Evolutionary conservation across 2,329 filamentous ascomycete species (phyloP).

Genomic region (Botrytis tulipae): DNA sequence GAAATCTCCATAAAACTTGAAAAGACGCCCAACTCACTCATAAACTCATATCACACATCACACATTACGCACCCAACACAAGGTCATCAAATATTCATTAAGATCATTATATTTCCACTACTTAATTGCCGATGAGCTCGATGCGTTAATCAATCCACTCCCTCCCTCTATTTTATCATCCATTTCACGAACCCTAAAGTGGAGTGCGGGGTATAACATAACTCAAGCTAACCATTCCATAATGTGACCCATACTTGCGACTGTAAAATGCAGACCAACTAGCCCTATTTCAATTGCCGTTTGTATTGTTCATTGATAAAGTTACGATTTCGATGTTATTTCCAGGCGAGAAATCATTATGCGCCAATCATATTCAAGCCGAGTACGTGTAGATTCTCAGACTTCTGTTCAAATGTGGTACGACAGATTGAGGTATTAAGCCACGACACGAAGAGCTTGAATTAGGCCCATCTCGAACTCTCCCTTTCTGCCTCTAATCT

Average conservation of each 20-base stretch:
- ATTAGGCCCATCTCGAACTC: constrained; percentile 39
- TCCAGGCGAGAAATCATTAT: not conserved
- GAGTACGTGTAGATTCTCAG: not conserved
- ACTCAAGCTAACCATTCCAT: not conserved
- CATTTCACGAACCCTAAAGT: not conserved
- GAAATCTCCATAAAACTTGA: no score
- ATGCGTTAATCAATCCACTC: not conserved
- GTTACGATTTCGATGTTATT: not conserved
- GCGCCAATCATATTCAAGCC: not conserved
- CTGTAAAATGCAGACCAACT: not conserved
- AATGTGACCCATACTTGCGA: not conserved
- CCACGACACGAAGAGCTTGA: not conserved
- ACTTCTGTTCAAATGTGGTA: not conserved
- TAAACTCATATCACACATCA: not conserved
- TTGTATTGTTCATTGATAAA: not conserved
- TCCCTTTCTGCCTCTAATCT: constrained; percentile 61
- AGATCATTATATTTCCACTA: not conserved
- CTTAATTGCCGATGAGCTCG: not conserved
- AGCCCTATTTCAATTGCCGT: not conserved
- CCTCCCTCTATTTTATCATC: not conserved
- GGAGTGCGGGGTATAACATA: not conserved
- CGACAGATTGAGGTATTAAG: not conserved
- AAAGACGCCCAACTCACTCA: not conserved
- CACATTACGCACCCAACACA: no score
- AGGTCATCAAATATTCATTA: not conserved